Evolutionary conservation across 2,329 filamentous ascomycete genomes (phyloP).

Genomic region (Trichoderma aggressivum): DNA sequence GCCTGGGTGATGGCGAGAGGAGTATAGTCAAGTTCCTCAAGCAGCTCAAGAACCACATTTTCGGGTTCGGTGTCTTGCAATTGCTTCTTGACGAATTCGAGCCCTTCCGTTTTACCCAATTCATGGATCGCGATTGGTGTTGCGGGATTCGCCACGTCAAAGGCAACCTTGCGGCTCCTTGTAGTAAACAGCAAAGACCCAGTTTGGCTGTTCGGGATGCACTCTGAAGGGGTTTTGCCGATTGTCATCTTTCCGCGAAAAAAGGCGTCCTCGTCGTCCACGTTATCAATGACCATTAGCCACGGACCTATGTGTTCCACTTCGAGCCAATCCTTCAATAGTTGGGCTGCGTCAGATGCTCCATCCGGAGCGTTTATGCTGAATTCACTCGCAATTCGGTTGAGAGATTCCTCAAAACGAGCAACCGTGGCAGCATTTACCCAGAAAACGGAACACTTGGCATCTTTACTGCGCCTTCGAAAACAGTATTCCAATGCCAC

Average conservation of each 20-base stretch:
- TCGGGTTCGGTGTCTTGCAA: neutral
- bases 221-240: conserved; percentile 13
- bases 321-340: conserved; percentile 16
- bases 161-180: conserved; percentile 1
- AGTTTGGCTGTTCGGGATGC: neutral
- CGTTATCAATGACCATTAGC: conserved; percentile 16
- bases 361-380: neutral
- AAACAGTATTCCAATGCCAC: conserved; percentile 16
- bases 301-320: neutral
- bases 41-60: neutral
- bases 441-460: conserved; percentile 13
- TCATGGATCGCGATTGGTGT: neutral
- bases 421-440: conserved; percentile 9
- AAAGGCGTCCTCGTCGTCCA: conserved; percentile 4
- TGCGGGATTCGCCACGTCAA: neutral
- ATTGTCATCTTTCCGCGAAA: neutral
- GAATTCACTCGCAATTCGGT: conserved; percentile 12
- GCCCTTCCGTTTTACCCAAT: neutral
- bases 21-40: conserved; percentile 6
- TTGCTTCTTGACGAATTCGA: neutral
- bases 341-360: neutral
- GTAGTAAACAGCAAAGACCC: conserved; percentile 11
- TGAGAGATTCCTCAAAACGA: conserved; percentile 17
- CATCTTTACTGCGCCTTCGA: neutral
- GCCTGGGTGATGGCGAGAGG: conserved; percentile 14